Evolutionary conservation across 108 stramenopile species (phyloP), one percentile per base, ranked within the genome.

Genomic region (Cyclotella kingstonii): DNA sequence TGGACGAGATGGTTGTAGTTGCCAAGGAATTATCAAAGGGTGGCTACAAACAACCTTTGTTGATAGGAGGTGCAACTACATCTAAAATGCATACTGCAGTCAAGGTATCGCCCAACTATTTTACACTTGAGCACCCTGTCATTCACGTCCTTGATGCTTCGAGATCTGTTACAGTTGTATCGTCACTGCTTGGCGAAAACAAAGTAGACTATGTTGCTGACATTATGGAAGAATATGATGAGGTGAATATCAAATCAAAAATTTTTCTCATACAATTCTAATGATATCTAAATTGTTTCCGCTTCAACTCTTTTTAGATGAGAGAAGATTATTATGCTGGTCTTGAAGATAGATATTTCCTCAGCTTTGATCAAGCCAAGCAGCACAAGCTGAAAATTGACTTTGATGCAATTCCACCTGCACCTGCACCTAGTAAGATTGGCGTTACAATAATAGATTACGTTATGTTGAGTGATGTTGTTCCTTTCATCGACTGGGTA

Each of bases 51-150:
- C 90, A 90, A 54, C 99, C 99, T 19, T 66, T 99, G 23, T 60
- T 99, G 54, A 99, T 99, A 60, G 99, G 99, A 45, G 99, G 99
- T 42, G 99, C 99, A 5, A 99, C 99, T 4, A 99, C 99, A 3
- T 95, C 94, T 3, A 95, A 95, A 82, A 98, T 97, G 97, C 99
- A 99, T 89, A 98, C 98, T 29, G 97, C 99, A 10, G 97, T 99
- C 25, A 99, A 99, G 78, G 89, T 99, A 38, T 77, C 97, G 35
- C 99, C 99, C 2, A 96, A 95, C 68, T 99, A 92, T 78, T 83
- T 87, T 62, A 86, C 89, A 14, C 6, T 52, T 10, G 89, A 89
- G 12, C 95, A 98, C 73, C 99, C 99, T 25, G 97, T 97, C 21
- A 97, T 99, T 61, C 99, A 99, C 70, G 99, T 99, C 1, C 78